Base-by-base conservation (phyloP, 164 flowering plant species). In the Aristolochia contorta region DNA sequence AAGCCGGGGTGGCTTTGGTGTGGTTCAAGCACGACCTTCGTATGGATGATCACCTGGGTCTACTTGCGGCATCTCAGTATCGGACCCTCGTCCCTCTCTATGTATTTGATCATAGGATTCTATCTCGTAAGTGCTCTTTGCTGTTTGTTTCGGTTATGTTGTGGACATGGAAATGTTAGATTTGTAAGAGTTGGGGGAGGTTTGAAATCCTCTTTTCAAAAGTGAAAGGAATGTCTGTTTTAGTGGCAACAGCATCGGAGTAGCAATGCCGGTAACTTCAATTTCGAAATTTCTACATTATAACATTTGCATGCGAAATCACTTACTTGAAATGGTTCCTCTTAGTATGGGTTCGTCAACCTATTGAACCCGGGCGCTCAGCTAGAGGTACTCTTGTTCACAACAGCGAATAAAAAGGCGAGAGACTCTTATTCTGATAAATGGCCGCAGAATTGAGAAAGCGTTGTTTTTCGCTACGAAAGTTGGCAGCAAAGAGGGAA, bases 1-100 rank as follows among this genome's bases (percentile, higher is more conserved):
- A 56, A 25, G 30, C 27, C 2, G 71, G 72, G 15, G 74, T 73
- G 6, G 92, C 95, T 1, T 59, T 91, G 57, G 59, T 91, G 16
- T 91, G 93, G 95, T 85, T 81, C 84, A 91, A 87, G 77, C 89
- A 87, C 56, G 97, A 91, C 61, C 93, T 91, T 51, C 86, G 97
- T 30, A 52, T 74, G 23, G 89, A 87, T 62, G 97, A 91, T 67
- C 97, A 91, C 51, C 80, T 86, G 0, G 97, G 86, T 1, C 82
- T 87, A 56, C 62, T 78, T 10, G 77, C 92, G 3, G 93, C 95
- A 5, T 74, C 91, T 12, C 63, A 55, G 20, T 69, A 73, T 52
- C 69, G 57, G 13, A 41, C 72, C 12, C 54, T 91, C 20, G 65
- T 91, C 19, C 97, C 97, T 68, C 77, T 91, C 18, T 87, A 84